phyloP scores from a whole-genome alignment of 2,329 filamentous ascomycete species.

The Colletotrichum sansevieriae region DNA sequence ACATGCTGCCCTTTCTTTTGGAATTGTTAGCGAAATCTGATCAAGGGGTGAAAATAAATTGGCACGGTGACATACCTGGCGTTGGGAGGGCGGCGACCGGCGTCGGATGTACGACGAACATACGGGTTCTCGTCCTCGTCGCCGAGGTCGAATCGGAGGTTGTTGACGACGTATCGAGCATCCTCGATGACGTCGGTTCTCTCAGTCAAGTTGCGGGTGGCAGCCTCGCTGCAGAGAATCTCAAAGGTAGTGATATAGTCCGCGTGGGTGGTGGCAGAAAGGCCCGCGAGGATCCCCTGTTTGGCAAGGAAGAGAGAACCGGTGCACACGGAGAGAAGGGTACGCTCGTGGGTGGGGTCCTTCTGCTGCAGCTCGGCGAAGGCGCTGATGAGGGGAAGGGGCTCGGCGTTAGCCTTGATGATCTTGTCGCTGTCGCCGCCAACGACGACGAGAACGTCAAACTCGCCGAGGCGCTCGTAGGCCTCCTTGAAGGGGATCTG shows the following conservation, averaged over 20 bases:
- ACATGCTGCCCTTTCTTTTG: constrained; percentile 83
- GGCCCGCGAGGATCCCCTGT: constrained; percentile 81
- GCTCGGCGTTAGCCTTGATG: constrained; percentile 76
- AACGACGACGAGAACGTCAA: constrained; percentile 83
- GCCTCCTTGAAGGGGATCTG: constrained; percentile 84
- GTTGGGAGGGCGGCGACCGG: constrained; percentile 70
- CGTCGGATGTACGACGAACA: constrained; percentile 80
- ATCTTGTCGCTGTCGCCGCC: constrained; percentile 76
- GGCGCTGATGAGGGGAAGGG: constrained; percentile 78
- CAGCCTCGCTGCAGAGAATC: constrained; percentile 81
- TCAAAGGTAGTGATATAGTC: constrained; percentile 85
- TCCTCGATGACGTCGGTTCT: constrained; percentile 87
- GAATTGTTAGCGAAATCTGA: constrained; percentile 13
- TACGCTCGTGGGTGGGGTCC: constrained; percentile 84
- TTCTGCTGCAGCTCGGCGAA: constrained; percentile 85
- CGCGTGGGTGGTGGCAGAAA: constrained; percentile 86
- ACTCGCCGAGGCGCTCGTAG: constrained; percentile 78
- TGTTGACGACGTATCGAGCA: constrained; percentile 88
- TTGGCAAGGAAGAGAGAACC: constrained; percentile 83
- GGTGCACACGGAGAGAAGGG: constrained; percentile 83
- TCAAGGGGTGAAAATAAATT: background rate
- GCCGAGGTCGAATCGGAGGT: constrained; percentile 86
- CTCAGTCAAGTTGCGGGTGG: constrained; percentile 77
- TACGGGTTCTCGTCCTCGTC: constrained; percentile 88
- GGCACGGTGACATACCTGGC: constrained; percentile 63